These are phyloP conservation scores for Fusarium sterilihyphosum DNA, from an alignment of 2,329 filamentous ascomycete species.

Conservation along the genomic window DNA sequence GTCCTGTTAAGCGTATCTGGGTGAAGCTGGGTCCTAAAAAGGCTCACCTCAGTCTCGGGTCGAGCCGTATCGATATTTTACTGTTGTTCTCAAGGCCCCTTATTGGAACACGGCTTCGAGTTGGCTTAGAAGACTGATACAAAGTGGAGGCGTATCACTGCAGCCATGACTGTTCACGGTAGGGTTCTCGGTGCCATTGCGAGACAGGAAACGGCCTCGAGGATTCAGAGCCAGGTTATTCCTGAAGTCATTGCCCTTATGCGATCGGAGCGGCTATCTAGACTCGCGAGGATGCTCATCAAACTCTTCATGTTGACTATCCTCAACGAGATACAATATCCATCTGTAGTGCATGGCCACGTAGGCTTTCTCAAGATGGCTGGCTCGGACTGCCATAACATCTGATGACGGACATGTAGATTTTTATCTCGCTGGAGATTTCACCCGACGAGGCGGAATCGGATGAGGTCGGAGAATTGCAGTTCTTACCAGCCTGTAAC, in stretches of 20 bases:
- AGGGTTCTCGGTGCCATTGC: not conserved
- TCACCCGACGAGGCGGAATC: not conserved
- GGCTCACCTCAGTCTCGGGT: not conserved
- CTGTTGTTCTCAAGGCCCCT: no score
- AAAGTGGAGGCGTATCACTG: not conserved
- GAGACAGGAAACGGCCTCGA: not conserved
- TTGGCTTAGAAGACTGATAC: fast-evolving
- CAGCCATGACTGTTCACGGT: not conserved
- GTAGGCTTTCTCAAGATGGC: fast-evolving
- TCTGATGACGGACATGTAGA: not conserved
- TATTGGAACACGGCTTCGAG: no score
- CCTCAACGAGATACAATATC: not conserved
- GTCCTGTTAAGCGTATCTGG: no score
- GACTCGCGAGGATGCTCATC: not conserved
- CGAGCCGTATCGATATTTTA: not conserved
- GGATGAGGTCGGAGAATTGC: not conserved
- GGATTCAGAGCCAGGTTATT: not conserved
- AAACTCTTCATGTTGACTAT: not conserved
- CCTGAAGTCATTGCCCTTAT: not conserved
- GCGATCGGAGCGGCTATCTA: not conserved
- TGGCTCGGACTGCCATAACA: not conserved
- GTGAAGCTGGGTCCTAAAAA: no score
- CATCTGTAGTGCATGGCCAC: fast-evolving
- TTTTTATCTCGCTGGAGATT: not conserved
- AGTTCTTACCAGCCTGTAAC: not conserved